phyloP scores from a whole-genome alignment of 208 protist genomes.

The Leishmania martiniquensis region DNA sequence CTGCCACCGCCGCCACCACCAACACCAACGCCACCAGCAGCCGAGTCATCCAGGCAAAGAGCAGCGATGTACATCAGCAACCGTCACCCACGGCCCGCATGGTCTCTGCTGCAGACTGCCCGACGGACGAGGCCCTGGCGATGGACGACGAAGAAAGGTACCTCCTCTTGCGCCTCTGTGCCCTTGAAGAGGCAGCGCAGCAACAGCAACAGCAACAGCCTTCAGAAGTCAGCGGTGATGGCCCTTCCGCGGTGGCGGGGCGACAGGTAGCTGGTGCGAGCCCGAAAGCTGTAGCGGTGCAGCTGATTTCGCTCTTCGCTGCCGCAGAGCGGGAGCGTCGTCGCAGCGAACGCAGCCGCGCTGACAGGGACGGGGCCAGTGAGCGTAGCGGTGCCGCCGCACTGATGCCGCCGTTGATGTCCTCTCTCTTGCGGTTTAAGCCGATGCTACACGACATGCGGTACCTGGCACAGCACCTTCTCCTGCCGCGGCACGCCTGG shows the following conservation, averaged over 20 bases:
- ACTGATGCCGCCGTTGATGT: slow-evolving; percentile 33
- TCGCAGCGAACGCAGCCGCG: background rate
- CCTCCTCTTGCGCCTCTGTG: slow-evolving; percentile 25
- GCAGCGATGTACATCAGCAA: background rate
- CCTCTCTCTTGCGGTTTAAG: slow-evolving; percentile 43
- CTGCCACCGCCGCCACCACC: too few species aligned
- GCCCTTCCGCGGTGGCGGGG: background rate
- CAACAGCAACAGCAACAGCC: background rate
- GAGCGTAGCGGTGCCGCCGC: background rate
- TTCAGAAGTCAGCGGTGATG: background rate
- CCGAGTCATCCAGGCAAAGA: background rate
- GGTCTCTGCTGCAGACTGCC: background rate
- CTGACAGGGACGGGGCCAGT: background rate
- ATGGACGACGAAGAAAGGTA: slow-evolving; percentile 33
- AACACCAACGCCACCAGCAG: background rate
- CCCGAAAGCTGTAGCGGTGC: slow-evolving; percentile 22
- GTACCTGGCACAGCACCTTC: slow-evolving; percentile 44
- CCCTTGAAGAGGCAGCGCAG: slow-evolving; percentile 1
- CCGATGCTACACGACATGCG: slow-evolving; percentile 59
- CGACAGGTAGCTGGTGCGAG: background rate
- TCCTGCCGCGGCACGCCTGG: slow-evolving; percentile 57
- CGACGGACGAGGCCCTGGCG: background rate
- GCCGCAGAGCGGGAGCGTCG: background rate
- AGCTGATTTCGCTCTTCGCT: slow-evolving; percentile 44
- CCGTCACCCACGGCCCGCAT: background rate